Percentiles rank a stretch among this genome's conserved stretches.
phyloP scores from a whole-genome alignment of 73 alveolate genomes.

The Uronychia setigera region DNA sequence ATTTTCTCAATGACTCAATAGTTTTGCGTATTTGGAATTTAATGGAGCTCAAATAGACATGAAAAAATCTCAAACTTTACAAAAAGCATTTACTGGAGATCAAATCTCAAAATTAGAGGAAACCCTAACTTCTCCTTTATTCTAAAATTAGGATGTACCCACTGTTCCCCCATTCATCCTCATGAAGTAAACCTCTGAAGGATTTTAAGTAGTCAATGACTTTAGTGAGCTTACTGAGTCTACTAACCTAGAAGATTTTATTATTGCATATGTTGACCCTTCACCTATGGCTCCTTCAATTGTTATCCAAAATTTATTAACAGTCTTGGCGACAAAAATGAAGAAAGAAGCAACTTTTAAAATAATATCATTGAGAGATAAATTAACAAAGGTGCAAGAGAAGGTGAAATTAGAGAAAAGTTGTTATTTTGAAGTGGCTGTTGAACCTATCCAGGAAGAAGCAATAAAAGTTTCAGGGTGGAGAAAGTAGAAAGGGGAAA shows the following conservation, averaged over 20 bases:
- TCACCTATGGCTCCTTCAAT: conserved; percentile 52
- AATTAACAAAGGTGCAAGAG: conserved; percentile 19
- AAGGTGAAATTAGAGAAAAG: conserved; percentile 23
- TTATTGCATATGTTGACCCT: conserved; percentile 34
- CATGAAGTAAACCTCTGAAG: background rate
- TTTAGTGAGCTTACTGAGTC: background rate
- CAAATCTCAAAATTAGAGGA: background rate
- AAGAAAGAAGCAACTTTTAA: background rate
- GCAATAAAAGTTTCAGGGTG: conserved; percentile 2
- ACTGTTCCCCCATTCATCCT: conserved; percentile 7
- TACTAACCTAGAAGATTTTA: background rate
- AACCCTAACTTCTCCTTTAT: background rate
- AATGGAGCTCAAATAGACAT: conserved; percentile 16
- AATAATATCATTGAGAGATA: conserved; percentile 33
- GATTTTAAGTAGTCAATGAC: background rate
- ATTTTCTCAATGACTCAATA: background rate
- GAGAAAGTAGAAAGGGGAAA: background rate
- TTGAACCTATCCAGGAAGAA: conserved; percentile 2
- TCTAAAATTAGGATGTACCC: conserved; percentile 3
- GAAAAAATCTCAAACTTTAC: conserved; percentile 3
- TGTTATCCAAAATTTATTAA: conserved; percentile 12
- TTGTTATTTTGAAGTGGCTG: conserved; percentile 38
- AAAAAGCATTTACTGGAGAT: conserved; percentile 11
- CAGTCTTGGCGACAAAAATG: background rate
- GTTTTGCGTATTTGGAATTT: conserved; percentile 9